Evolutionary conservation across 768 basidiomycete species (phyloP), one percentile per base, ranked within the genome.

Genomic region (Tephrocybe rancida): DNA sequence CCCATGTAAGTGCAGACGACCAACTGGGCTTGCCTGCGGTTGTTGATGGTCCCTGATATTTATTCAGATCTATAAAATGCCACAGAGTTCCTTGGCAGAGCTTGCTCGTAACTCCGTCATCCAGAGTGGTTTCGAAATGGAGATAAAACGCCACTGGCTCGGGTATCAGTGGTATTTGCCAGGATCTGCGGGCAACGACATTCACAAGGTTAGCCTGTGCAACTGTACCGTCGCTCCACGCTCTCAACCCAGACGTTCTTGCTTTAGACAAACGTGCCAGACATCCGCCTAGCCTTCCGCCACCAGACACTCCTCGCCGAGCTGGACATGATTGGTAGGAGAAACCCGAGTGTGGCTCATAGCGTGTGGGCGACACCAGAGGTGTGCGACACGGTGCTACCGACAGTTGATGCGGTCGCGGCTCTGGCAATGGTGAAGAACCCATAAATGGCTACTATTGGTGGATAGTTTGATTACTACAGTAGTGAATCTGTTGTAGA

Each of bases 91-190:
- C 0, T 76, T 99, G 53, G 97, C 95, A 11, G 97, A 99, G 70
- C 82, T 99, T 10, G 97, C 97, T n/a, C 86, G 97, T 38, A 99
- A 99, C 73, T 96, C 94, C 0, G 97, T 98, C 27, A 78, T 90
- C 42, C 97, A 98, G 67, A 94, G 92, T 63, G 97, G 97, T 1
- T 98, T 98, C 67, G 97, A 99, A 72, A 98, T 98, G 95, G 90
- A 96, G 67, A 69, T 98, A 64, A 98, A 98, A 73, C 87, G 92
- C 9, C 94, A 92, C 67, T 95, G 94, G 94, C 77, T 99, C 2
- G 97, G 97, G 0, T 83, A 90, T 59, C 74, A 88, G 50, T 99
- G 94, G 93, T 98, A 94, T 70, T 78, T 95, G 7, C 90, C 93
- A 3, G 97, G 97, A 18, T 87, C 91, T 1, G 85, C 86, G 5